Percentiles rank a stretch among this genome's conserved stretches.
These are phyloP conservation scores for Parietichytrium sp. DNA, from an alignment of 108 stramenopile species.

Conservation along the genomic window DNA sequence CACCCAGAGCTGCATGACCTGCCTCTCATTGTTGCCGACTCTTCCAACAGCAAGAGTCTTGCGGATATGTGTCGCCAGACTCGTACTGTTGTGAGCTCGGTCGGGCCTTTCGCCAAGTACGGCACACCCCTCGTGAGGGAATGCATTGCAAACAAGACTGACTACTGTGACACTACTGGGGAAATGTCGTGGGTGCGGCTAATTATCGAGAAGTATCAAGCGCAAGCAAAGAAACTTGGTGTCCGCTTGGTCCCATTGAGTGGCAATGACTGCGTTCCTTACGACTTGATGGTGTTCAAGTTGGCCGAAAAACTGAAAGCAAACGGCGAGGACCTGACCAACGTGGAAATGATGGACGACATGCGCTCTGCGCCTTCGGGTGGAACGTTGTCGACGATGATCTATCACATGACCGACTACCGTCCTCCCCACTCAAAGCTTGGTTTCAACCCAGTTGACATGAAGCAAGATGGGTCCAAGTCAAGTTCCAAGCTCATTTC, in stretches of 20 bases:
- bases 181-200: conserved; percentile 77
- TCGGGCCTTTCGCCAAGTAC: conserved; percentile 81
- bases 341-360: not conserved
- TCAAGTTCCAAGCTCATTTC: too few relatives aligned
- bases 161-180: conserved; percentile 89
- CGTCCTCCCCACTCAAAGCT: not conserved
- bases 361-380: not conserved
- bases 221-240: conserved; percentile 61
- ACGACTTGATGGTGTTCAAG: conserved; percentile 63
- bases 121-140: conserved; percentile 71
- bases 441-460: not conserved
- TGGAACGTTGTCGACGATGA: not conserved
- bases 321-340: not conserved
- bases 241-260: conserved; percentile 71
- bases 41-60: conserved; percentile 60
- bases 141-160: conserved; percentile 73
- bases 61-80: conserved; percentile 70
- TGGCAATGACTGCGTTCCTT: conserved; percentile 84
- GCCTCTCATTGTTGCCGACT: conserved; percentile 42
- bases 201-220: conserved; percentile 68
- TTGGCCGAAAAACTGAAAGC: not conserved
- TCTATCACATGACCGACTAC: not conserved
- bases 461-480: not conserved
- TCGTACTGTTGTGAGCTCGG: conserved; percentile 73
- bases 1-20: conserved; percentile 54